Percentiles rank a stretch among this genome's conserved stretches.
phyloP scores from a whole-genome alignment of 371 early-diverging fungal genomes.

The Lichtheimia hyalospora region DNA sequence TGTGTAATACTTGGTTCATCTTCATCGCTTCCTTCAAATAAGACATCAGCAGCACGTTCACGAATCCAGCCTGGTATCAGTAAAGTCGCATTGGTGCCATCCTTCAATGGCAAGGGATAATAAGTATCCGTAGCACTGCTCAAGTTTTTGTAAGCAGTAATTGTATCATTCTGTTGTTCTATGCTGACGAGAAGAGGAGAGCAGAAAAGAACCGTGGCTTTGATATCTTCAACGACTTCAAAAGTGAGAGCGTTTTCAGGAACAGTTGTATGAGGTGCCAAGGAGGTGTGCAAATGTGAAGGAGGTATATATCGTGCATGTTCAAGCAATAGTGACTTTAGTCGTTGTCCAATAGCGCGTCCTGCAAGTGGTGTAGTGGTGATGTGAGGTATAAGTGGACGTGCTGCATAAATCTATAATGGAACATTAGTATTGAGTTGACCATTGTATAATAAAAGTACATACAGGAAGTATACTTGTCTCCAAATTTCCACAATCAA shows the following conservation, averaged over 20 bases:
- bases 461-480: slow-evolving; percentile 80
- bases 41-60: slow-evolving; percentile 78
- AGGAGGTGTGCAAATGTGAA: slow-evolving; percentile 41
- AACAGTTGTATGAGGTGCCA: slow-evolving; percentile 47
- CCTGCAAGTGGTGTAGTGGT: slow-evolving; percentile 77
- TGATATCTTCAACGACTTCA: slow-evolving; percentile 71
- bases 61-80: slow-evolving; percentile 87
- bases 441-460: not conserved
- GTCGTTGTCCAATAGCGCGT: slow-evolving; percentile 53
- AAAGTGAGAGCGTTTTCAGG: slow-evolving; percentile 40
- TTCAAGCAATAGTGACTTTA: slow-evolving; percentile 58
- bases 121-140: slow-evolving; percentile 60
- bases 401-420: slow-evolving; percentile 70
- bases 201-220: slow-evolving; percentile 69
- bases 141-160: slow-evolving; percentile 56
- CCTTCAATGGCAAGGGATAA: slow-evolving; percentile 44
- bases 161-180: slow-evolving; percentile 36
- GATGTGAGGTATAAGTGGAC: slow-evolving; percentile 72
- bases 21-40: slow-evolving; percentile 81
- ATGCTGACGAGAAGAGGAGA: slow-evolving; percentile 51
- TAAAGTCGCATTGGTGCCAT: slow-evolving; percentile 53
- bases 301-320: slow-evolving; percentile 54
- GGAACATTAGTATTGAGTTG: no score
- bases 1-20: slow-evolving; percentile 53
- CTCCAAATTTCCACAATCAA: slow-evolving; percentile 82